Percentiles rank a stretch among this genome's conserved stretches.
Conservation (phyloP, 2,329 filamentous ascomycete species). For the Parasarocladium wereldwijsianum region DNA sequence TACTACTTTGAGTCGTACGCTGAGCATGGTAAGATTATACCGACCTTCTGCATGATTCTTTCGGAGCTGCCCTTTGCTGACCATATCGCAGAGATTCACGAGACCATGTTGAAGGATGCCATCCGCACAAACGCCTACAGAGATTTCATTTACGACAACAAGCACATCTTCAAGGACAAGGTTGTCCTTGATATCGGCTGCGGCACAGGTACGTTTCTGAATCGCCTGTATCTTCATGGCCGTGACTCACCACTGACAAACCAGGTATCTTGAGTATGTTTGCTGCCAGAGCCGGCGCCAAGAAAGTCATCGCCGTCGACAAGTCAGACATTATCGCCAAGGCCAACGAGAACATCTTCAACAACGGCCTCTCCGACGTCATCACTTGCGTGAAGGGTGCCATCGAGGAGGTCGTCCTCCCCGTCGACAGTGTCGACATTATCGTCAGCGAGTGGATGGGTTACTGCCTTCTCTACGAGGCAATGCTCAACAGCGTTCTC, state of each 20-base stretch:
- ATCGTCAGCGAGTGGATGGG: constrained; percentile 99
- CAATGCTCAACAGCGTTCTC: constrained; percentile 88
- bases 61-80: constrained; percentile 3
- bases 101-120: constrained; percentile 86
- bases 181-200: constrained; percentile 85
- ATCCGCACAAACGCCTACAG: constrained; percentile 84
- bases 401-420: constrained; percentile 73
- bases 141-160: constrained; percentile 89
- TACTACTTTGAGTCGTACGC: constrained; percentile 49
- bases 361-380: constrained; percentile 57
- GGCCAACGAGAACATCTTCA: constrained; percentile 69
- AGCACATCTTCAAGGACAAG: constrained; percentile 73
- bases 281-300: constrained; percentile 78
- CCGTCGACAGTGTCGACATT: constrained; percentile 72
- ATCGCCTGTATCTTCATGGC: background rate
- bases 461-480: constrained; percentile 84
- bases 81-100: constrained; percentile 57
- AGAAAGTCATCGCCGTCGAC: constrained; percentile 79
- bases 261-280: constrained; percentile 83
- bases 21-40: constrained; percentile 33
- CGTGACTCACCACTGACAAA: background rate
- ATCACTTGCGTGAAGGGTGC: constrained; percentile 75
- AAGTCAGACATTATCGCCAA: constrained; percentile 83
- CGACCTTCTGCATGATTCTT: background rate
- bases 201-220: constrained; percentile 38